phyloP scores from a whole-genome alignment of 495 filamentous ascomycete species.

The Penicillium desertorum region DNA sequence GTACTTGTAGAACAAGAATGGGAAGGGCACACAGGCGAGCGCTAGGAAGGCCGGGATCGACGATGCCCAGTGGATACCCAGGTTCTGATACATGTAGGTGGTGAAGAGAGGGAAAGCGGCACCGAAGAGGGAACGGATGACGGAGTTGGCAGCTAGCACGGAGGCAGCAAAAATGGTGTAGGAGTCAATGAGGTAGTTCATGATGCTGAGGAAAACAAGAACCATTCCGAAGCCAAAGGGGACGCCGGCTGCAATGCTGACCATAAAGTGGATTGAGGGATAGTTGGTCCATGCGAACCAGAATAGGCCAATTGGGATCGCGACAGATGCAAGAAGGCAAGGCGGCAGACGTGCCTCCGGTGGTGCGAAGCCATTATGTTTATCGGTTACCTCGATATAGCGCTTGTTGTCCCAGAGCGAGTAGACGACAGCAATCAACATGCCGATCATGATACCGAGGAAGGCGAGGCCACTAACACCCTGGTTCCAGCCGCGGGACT shows the following conservation, averaged over 20 bases:
- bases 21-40: slow-evolving; percentile 73
- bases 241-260: slow-evolving; percentile 60
- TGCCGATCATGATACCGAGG: slow-evolving; percentile 78
- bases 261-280: slow-evolving; percentile 67
- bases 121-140: slow-evolving; percentile 69
- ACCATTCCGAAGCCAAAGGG: slow-evolving; percentile 78
- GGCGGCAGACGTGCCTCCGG: slow-evolving; percentile 52
- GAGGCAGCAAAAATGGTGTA: slow-evolving; percentile 82
- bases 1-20: slow-evolving; percentile 78
- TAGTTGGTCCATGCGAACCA: slow-evolving; percentile 72
- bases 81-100: slow-evolving; percentile 67
- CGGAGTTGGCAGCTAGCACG: slow-evolving; percentile 74
- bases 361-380: slow-evolving; percentile 43
- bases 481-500: slow-evolving; percentile 70
- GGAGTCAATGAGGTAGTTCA: slow-evolving; percentile 80
- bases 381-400: slow-evolving; percentile 38
- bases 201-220: slow-evolving; percentile 69
- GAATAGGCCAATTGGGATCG: slow-evolving; percentile 55
- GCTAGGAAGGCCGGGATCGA: slow-evolving; percentile 76
- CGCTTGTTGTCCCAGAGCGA: slow-evolving; percentile 52
- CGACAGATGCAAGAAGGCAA: slow-evolving; percentile 41
- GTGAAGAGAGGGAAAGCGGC: slow-evolving; percentile 88
- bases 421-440: slow-evolving; percentile 61
- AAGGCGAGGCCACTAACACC: slow-evolving; percentile 76
- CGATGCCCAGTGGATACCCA: slow-evolving; percentile 81